Evolutionary conservation across 192 early-diverging fungal species (phyloP), one percentile per base, ranked within the genome.

Genomic region (Podila clonocystis): DNA sequence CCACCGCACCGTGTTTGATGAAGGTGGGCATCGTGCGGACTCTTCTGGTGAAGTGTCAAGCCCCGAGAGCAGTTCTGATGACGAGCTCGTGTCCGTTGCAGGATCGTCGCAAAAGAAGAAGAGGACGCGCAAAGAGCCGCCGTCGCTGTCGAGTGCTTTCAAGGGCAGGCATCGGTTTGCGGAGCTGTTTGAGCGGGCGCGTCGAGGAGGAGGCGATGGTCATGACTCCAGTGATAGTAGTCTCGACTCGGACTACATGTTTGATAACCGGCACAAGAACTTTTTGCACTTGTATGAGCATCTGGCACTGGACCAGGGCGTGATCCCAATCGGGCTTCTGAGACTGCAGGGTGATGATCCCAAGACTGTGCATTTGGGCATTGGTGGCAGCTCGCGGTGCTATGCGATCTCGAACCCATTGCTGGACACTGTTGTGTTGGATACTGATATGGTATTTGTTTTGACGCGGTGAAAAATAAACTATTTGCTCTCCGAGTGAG

Each of bases 361-460:
- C 57, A 80, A 72, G 70, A 80, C 62, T 5, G 87, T 70, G 65
- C 85, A 68, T 72, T 80, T 67, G 66, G 84, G 62, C 49, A 82
- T 72, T 52, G 74, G 61, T 58, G 83, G 67, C 68, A 86, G 30
- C 85, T 92, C 86, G 77, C 82, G 68, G 70, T 92, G 63, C 86
- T 91, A 48, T 91, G 87, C 86, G 86, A 92, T 69, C 75, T 90
- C 90, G 5, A 94, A 94, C 74, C 93, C 93, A 20, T 69, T 90
- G 28, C 65, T 88, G 65, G 85, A 83, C 22, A 74, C 91, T 5
- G 30, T 92, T 15, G 36, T 93, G 65, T 74, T 79, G 50, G 82
- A 76, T 34, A 84, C 83, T 26, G 93, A 94, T 59, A 66, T 82
- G 20, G 74, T 94, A 19, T 94, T 92, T 78, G 86, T 90, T 20